Conservation (phyloP, 2,329 filamentous ascomycete genomes). For the Metarhizium robertsii region DNA sequence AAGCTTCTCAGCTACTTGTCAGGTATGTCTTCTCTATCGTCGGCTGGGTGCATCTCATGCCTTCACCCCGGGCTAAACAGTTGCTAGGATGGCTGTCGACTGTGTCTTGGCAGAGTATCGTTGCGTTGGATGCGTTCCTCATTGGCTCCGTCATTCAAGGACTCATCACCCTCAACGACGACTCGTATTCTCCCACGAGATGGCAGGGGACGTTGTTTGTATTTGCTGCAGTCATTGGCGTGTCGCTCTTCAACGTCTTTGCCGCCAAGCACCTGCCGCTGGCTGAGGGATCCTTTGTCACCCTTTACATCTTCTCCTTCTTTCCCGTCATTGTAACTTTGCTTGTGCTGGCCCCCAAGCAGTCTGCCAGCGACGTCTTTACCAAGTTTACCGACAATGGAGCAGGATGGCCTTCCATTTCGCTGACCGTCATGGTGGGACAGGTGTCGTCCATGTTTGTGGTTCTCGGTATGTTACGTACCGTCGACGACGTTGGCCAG, state of each 20-base stretch:
- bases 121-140: constrained; percentile 32
- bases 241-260: constrained; percentile 8
- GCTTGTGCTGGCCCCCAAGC: constrained; percentile 7
- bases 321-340: constrained; percentile 9
- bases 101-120: constrained; percentile 32
- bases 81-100: constrained; percentile 30
- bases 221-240: constrained; percentile 5
- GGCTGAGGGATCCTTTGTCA: constrained; percentile 8
- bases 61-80: no score
- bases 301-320: constrained; percentile 8
- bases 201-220: constrained; percentile 8
- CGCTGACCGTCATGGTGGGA: constrained; percentile 10
- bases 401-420: constrained; percentile 6
- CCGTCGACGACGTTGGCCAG: no score
- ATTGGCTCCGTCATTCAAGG: constrained; percentile 36
- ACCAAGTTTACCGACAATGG: constrained; percentile 8
- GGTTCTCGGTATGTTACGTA: constrained; percentile 3
- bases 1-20: constrained; percentile 41
- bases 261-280: constrained; percentile 7
- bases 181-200: neutral
- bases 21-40: neutral
- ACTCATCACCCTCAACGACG: constrained; percentile 24
- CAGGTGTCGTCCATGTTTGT: constrained; percentile 7
- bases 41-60: neutral
- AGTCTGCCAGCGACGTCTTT: constrained; percentile 5